Conservation (phyloP, 805 yeast genomes). For the Metschnikowia borealis region DNA sequence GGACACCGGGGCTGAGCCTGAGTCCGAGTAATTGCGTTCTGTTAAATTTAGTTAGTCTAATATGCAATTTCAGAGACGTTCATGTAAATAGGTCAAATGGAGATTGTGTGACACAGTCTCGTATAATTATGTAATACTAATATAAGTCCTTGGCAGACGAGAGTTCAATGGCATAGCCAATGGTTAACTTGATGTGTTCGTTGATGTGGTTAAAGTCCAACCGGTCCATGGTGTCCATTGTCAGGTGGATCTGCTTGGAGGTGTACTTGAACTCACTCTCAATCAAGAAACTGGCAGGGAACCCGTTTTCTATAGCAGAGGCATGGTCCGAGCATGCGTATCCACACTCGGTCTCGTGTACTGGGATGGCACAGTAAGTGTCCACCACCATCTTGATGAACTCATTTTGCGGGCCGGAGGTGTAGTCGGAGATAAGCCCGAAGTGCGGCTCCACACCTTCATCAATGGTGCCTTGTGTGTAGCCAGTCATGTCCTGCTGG, state of each 20-base stretch:
- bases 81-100: no score
- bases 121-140: neutral
- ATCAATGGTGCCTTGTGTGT: slow-evolving; percentile 47
- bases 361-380: slow-evolving; percentile 63
- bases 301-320: slow-evolving; percentile 77
- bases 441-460: slow-evolving; percentile 57
- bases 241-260: slow-evolving; percentile 71
- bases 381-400: slow-evolving; percentile 61
- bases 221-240: slow-evolving; percentile 76
- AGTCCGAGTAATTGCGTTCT: neutral
- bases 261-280: slow-evolving; percentile 67
- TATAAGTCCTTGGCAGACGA: slow-evolving; percentile 17
- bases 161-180: slow-evolving; percentile 73
- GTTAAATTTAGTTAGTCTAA: no score
- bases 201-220: slow-evolving; percentile 73
- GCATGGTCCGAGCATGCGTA: slow-evolving; percentile 94
- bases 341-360: slow-evolving; percentile 76
- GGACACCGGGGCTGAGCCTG: slow-evolving; percentile 18
- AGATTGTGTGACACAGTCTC: no score
- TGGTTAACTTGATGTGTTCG: slow-evolving; percentile 74
- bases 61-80: no score
- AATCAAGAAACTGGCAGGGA: slow-evolving; percentile 76
- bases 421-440: slow-evolving; percentile 78
- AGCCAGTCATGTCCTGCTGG: slow-evolving; percentile 96
- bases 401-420: slow-evolving; percentile 49